Percentiles rank a stretch among this genome's conserved stretches.
Conservation (phyloP, 192 early-diverging fungal species). For the Podila clonocystis region DNA sequence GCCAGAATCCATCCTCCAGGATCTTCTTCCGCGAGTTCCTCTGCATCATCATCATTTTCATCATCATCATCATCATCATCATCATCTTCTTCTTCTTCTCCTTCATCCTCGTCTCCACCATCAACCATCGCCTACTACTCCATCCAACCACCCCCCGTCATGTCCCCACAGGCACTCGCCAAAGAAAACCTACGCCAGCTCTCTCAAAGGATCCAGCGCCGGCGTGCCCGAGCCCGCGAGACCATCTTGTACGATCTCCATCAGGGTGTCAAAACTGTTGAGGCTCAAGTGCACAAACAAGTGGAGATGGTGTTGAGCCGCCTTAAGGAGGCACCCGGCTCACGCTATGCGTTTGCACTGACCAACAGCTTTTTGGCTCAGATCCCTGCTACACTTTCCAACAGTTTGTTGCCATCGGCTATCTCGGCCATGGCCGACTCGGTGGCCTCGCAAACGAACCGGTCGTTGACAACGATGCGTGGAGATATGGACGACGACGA, state of each 20-base stretch:
- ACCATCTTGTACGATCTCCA: slow-evolving; percentile 34
- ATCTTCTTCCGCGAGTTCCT: background rate
- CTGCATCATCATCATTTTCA: background rate
- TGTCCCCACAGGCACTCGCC: slow-evolving; percentile 5
- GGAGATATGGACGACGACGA: background rate
- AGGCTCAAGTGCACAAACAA: slow-evolving; percentile 32
- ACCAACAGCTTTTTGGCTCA: slow-evolving; percentile 39
- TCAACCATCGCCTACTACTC: background rate
- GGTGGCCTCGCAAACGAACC: background rate
- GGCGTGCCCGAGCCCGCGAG: slow-evolving; percentile 22
- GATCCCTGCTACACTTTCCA: slow-evolving; percentile 11
- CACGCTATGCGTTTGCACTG: slow-evolving; percentile 35
- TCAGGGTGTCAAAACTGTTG: slow-evolving; percentile 32
- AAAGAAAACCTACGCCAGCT: slow-evolving; percentile 15
- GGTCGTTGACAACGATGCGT: background rate
- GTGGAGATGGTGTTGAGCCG: slow-evolving; percentile 44
- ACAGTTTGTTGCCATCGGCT: background rate
- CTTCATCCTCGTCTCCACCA: background rate
- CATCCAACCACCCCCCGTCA: background rate
- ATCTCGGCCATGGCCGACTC: background rate
- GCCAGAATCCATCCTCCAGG: too few relatives aligned
- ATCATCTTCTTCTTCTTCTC: background rate
- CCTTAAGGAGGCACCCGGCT: slow-evolving; percentile 27
- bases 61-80: background rate
- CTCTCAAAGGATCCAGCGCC: slow-evolving; percentile 20